These are phyloP conservation scores for Melampsora larici-populina DNA, from an alignment of 1,284 basidiomycete species.

Conservation along the genomic window DNA sequence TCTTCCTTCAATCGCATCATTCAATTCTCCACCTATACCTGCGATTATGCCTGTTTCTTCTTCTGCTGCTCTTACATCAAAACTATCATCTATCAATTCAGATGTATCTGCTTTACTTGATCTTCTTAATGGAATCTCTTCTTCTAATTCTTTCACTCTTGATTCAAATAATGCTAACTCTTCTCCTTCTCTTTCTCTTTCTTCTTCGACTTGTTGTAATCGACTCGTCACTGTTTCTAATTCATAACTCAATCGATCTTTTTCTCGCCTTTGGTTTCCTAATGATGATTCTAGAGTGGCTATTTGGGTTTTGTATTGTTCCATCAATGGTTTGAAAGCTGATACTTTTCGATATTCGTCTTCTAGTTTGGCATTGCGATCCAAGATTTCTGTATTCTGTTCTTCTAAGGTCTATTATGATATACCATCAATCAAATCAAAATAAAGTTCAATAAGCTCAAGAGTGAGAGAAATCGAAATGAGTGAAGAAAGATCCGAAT, in stretches of 20 bases:
- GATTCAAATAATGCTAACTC: constrained; percentile 30
- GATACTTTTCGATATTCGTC: constrained; percentile 83
- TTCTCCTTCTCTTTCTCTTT: constrained; percentile 53
- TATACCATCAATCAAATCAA: background rate
- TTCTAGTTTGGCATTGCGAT: constrained; percentile 83
- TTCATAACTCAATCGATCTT: constrained; percentile 69
- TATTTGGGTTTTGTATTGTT: constrained; percentile 86
- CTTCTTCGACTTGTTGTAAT: too few relatives aligned
- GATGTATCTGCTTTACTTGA: constrained; percentile 16
- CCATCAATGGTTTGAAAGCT: constrained; percentile 81
- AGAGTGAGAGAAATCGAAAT: constrained; percentile 29
- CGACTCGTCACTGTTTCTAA: constrained; percentile 70
- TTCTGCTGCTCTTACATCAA: constrained; percentile 23
- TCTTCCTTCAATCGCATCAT: constrained; percentile 39
- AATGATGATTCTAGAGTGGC: constrained; percentile 72
- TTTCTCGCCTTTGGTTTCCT: constrained; percentile 65
- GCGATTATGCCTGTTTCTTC: constrained; percentile 38
- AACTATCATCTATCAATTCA: constrained; percentile 22
- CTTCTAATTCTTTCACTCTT: constrained; percentile 39
- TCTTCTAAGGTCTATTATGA: constrained; percentile 70
- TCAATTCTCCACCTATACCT: constrained; percentile 32
- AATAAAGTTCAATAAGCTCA: background rate
- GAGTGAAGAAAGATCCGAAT: background rate
- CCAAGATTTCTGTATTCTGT: constrained; percentile 84
- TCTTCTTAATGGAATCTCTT: constrained; percentile 30